Percentiles rank a stretch among this genome's conserved stretches.
These are phyloP conservation scores for Breynia disticha DNA, from an alignment of 441 rosid genomes.

Conservation along the genomic window DNA sequence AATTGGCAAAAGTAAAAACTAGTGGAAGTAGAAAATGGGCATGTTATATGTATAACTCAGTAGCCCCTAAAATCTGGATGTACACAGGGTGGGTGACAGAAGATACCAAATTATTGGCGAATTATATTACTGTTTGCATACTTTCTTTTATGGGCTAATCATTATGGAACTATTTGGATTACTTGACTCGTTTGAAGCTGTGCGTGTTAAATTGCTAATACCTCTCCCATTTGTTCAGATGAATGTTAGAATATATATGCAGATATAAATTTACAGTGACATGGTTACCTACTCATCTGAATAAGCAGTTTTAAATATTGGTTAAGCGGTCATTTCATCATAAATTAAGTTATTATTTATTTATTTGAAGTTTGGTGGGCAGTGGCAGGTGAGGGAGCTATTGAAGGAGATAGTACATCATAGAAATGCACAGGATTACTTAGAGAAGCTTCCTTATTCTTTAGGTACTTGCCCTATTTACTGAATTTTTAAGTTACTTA, in stretches of 20 bases:
- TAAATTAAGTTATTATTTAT: conserved; percentile 22
- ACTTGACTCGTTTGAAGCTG: neutral
- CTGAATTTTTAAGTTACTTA: conserved; percentile 19
- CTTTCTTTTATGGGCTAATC: too few relatives aligned
- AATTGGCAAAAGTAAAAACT: neutral
- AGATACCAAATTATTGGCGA: too few relatives aligned
- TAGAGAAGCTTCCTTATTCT: conserved; percentile 36
- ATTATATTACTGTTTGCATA: too few relatives aligned
- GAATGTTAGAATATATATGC: neutral
- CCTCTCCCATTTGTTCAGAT: neutral
- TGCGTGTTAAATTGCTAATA: neutral
- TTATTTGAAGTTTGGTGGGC: conserved; percentile 52
- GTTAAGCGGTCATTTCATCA: neutral
- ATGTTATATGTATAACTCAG: neutral
- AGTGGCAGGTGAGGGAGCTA: conserved; percentile 83
- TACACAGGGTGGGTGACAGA: too few relatives aligned
- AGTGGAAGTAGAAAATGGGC: neutral
- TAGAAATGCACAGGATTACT: conserved; percentile 37
- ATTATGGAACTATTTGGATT: neutral
- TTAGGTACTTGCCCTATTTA: conserved; percentile 54
- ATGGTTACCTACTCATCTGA: neutral
- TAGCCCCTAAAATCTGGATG: neutral
- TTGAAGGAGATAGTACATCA: conserved; percentile 50
- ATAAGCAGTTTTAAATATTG: neutral
- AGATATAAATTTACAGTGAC: too few relatives aligned